Evolutionary conservation across 2,329 filamentous ascomycete genomes (phyloP).

Genomic region (Aureobasidium sp.): DNA sequence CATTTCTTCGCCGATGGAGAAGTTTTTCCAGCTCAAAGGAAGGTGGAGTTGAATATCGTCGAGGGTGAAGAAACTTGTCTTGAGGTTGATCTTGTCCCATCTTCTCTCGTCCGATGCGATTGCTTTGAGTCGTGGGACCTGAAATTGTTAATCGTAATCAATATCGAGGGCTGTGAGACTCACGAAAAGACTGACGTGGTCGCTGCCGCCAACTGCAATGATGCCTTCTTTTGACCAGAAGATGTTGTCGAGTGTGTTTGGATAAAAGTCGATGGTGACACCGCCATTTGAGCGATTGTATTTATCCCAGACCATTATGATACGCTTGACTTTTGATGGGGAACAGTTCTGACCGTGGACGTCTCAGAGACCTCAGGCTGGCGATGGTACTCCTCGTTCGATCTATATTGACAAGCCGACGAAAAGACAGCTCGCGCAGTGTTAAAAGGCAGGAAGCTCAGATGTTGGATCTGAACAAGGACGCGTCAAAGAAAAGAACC

Average conservation of each 20-base stretch:
- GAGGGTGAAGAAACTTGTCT: conserved; percentile 43
- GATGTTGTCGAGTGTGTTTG: conserved; percentile 44
- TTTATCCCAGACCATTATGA: conserved; percentile 8
- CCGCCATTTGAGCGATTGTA: conserved; percentile 3
- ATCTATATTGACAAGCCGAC: neutral
- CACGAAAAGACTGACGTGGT: conserved; percentile 46
- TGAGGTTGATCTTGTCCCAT: conserved; percentile 33
- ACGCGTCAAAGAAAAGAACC: neutral
- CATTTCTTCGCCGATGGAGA: conserved; percentile 51
- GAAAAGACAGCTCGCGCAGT: neutral
- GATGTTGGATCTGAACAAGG: conserved; percentile 11
- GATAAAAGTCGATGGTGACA: conserved; percentile 31
- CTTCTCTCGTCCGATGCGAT: conserved; percentile 21
- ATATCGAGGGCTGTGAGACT: conserved; percentile 19
- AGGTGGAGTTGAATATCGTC: conserved; percentile 39
- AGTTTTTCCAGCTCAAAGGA: conserved; percentile 38
- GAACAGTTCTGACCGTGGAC: neutral
- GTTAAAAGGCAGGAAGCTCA: neutral
- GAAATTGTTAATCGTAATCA: neutral
- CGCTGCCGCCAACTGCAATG: conserved; percentile 48
- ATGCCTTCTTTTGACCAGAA: conserved; percentile 51
- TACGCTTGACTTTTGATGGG: neutral
- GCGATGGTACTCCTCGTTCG: too few species aligned
- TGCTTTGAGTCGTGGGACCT: conserved; percentile 21
- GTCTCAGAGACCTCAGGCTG: neutral